Percentiles rank a stretch among this genome's conserved stretches.
Evolutionary conservation across 2,329 filamentous ascomycete genomes (phyloP).

Genomic region (Arthrobotrys pseudoclavata): DNA sequence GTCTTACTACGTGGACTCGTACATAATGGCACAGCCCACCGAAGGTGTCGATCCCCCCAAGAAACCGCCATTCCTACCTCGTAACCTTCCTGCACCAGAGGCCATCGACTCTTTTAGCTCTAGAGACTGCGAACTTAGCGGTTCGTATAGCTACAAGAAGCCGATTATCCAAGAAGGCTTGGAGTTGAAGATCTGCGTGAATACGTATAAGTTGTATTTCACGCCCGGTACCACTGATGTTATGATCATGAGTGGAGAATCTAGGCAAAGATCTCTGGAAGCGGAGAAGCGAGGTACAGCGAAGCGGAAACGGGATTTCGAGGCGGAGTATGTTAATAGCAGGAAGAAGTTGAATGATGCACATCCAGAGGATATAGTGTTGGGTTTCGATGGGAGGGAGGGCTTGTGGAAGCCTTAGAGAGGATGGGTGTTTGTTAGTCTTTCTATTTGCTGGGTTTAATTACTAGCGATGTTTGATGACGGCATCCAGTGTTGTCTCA

Average conservation of each 20-base stretch:
- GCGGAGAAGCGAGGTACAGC: conserved; percentile 65
- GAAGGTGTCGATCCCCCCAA: conserved; percentile 77
- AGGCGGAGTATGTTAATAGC: conserved; percentile 71
- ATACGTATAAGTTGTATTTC: conserved; percentile 84
- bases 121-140: conserved; percentile 69
- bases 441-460: background rate
- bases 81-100: conserved; percentile 76
- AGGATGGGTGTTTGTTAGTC: background rate
- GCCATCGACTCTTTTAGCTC: conserved; percentile 73
- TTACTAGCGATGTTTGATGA: background rate
- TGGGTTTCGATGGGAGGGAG: conserved; percentile 35
- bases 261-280: conserved; percentile 64
- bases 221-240: conserved; percentile 77
- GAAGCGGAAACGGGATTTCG: conserved; percentile 69
- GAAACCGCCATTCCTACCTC: conserved; percentile 78
- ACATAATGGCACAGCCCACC: conserved; percentile 87
- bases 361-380: conserved; percentile 30
- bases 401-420: conserved; percentile 54
- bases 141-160: conserved; percentile 65
- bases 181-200: conserved; percentile 80
- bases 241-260: conserved; percentile 69
- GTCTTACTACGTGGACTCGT: conserved; percentile 96
- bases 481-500: conserved; percentile 1
- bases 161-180: conserved; percentile 73
- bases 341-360: conserved; percentile 69